Evolutionary conservation across 148 eudicot species (phyloP), one percentile per base, ranked within the genome.

Genomic region (Rhododendron williamsianum): DNA sequence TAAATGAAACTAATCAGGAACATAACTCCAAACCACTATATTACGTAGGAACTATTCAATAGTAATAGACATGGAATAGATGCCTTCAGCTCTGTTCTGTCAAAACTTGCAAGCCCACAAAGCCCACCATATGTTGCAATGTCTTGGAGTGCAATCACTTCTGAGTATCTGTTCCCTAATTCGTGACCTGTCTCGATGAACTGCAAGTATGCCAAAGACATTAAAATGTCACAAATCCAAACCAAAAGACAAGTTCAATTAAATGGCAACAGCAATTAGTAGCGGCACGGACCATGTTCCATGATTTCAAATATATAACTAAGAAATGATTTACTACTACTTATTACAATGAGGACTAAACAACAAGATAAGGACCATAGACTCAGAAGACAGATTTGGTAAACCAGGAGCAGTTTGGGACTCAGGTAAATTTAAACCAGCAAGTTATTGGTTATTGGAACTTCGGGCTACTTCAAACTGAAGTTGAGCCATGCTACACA

Each of bases 71-170:
- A 78, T 49, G 43, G 71, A 69, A 71, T 46, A 72, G 80, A 86
- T 93, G 81, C 99, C 99, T 96, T 96, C 82, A 96, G 93, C 85
- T 96, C 99, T 71, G 96, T 71, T 54, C 99, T 90, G 87, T 96
- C 99, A 92, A 95, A 96, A 84, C 96, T 94, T 85, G 99, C 98
- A 87, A 96, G 97, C 49, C 98, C 99, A 87, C 99, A 96, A 49
- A 96, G 95, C 84, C 97, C 98, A 86, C 99, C 98, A 87, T 95
- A 96, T 58, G 98, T 96, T 67, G 99, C 99, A 84, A 96, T 93
- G 87, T 96, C 99, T 88, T 96, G 99, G 27, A 95, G 92, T 63
- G 98, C 99, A 91, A 96, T 94, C 79, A 96, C 96, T 90, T 95
- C 95, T 9, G 91, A 90, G 87, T 94, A 96, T 87, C 86, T 87